Evolutionary conservation across 2,329 filamentous ascomycete species (phyloP).

Genomic region (Septoria petroselini): DNA sequence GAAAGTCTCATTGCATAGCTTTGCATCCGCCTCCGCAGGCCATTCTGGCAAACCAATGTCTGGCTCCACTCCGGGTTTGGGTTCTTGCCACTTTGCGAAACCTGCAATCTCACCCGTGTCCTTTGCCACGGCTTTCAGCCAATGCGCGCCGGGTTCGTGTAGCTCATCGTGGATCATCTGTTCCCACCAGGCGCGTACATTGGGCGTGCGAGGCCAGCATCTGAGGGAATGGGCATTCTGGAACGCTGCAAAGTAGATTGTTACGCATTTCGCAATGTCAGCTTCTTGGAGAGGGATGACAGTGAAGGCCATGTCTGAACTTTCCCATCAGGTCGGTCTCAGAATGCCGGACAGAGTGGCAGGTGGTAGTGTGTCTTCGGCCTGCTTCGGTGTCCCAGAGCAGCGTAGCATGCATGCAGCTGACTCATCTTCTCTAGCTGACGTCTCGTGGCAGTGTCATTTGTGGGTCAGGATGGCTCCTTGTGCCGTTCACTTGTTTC

Average conservation of each 20-base stretch:
- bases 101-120: slow-evolving; percentile 23
- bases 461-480: too few species aligned
- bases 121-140: slow-evolving; percentile 28
- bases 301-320: slow-evolving; percentile 10
- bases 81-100: slow-evolving; percentile 31
- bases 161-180: slow-evolving; percentile 28
- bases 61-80: slow-evolving; percentile 22
- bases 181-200: slow-evolving; percentile 29
- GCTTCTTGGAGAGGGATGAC: slow-evolving; percentile 22
- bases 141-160: slow-evolving; percentile 26
- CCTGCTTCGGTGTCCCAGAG: too few species aligned
- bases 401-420: too few species aligned
- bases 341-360: background rate
- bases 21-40: slow-evolving; percentile 29
- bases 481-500: background rate
- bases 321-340: too few species aligned
- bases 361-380: background rate
- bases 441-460: too few species aligned
- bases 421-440: too few species aligned
- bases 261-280: slow-evolving; percentile 26
- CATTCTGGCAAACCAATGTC: slow-evolving; percentile 27
- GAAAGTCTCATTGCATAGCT: slow-evolving; percentile 31
- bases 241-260: slow-evolving; percentile 33
- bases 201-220: slow-evolving; percentile 31
- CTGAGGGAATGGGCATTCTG: slow-evolving; percentile 32